Evolutionary conservation across 2,329 filamentous ascomycete species (phyloP).

Genomic region (Verruconis gallopava): DNA sequence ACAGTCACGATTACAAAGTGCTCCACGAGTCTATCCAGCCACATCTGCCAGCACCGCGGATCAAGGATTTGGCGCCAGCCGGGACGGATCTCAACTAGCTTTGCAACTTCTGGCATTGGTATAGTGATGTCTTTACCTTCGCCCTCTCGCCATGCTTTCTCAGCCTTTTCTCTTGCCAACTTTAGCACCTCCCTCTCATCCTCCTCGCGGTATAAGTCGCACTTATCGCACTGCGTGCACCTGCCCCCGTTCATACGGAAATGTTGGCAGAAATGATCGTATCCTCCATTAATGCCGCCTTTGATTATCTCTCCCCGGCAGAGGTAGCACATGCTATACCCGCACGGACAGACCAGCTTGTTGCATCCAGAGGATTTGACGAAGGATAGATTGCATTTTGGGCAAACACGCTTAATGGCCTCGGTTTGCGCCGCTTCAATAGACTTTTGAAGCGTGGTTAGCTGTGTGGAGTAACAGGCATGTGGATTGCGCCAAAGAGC

Average conservation of each 20-base stretch:
- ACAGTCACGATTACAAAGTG: not conserved
- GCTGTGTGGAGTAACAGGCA: constrained; percentile 73
- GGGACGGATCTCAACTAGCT: not conserved
- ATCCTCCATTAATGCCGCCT: constrained; percentile 42
- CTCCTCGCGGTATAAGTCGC: constrained; percentile 36
- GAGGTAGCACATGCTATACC: constrained; percentile 96
- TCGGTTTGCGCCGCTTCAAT: constrained; percentile 89
- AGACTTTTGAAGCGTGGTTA: constrained; percentile 70
- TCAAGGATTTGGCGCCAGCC: not conserved
- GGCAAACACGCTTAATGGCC: constrained; percentile 89
- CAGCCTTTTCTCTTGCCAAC: constrained; percentile 29
- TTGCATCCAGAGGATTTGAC: constrained; percentile 93
- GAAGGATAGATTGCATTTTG: constrained; percentile 79
- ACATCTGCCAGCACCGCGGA: not conserved
- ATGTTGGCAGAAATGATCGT: constrained; percentile 91
- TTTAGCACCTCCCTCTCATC: constrained; percentile 32
- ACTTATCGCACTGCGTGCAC: constrained; percentile 62
- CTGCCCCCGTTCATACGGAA: constrained; percentile 68
- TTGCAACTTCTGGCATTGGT: not conserved
- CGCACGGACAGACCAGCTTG: constrained; percentile 89
- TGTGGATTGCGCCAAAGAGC: constrained; percentile 83
- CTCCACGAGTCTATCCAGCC: not conserved
- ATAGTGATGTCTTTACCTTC: constrained; percentile 9
- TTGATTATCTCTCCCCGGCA: constrained; percentile 52
- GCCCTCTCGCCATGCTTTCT: constrained; percentile 32